Percentiles rank a stretch among this genome's conserved stretches.
phyloP scores from a whole-genome alignment of 169 alveolate genomes.

The Plasmodium gallinaceum region DNA sequence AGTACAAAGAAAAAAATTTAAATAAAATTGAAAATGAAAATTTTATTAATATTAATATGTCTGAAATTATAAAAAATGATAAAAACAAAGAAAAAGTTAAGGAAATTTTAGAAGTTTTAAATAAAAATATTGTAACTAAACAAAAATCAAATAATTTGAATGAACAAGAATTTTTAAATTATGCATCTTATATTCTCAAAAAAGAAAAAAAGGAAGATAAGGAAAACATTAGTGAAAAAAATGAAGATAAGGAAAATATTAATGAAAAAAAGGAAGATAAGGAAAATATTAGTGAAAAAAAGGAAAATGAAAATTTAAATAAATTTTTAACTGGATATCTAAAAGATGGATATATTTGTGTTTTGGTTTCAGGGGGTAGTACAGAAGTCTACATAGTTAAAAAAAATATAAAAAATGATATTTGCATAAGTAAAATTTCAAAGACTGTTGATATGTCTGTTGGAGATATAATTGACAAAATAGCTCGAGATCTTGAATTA shows the following conservation, averaged over 20 bases:
- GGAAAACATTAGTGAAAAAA: neutral
- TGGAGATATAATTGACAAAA: conserved; percentile 71
- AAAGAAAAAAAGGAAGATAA: neutral
- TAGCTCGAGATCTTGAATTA: conserved; percentile 44
- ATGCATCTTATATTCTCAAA: conserved; percentile 36
- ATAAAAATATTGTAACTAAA: conserved; percentile 40
- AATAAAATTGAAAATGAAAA: neutral
- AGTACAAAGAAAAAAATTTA: conserved; percentile 24
- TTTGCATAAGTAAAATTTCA: conserved; percentile 37
- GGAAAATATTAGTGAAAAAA: neutral
- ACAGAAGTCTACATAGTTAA: conserved; percentile 51
- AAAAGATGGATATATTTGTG: conserved; percentile 48
- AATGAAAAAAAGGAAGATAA: neutral
- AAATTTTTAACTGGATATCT: neutral
- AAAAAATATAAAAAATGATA: conserved; percentile 44
- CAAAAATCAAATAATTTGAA: conserved; percentile 19
- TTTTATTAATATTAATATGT: conserved; percentile 14
- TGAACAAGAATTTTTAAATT: conserved; percentile 40
- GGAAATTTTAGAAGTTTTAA: conserved; percentile 37
- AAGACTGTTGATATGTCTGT: conserved; percentile 65
- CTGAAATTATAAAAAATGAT: conserved; percentile 43
- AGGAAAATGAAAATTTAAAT: conserved; percentile 1
- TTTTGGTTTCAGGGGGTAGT: conserved; percentile 74
- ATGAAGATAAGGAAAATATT: neutral
- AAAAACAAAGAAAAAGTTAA: conserved; percentile 25